Percentiles rank a stretch among this genome's conserved stretches.
Conservation (phyloP, 768 basidiomycete genomes). For the Mycena kentingensis region DNA sequence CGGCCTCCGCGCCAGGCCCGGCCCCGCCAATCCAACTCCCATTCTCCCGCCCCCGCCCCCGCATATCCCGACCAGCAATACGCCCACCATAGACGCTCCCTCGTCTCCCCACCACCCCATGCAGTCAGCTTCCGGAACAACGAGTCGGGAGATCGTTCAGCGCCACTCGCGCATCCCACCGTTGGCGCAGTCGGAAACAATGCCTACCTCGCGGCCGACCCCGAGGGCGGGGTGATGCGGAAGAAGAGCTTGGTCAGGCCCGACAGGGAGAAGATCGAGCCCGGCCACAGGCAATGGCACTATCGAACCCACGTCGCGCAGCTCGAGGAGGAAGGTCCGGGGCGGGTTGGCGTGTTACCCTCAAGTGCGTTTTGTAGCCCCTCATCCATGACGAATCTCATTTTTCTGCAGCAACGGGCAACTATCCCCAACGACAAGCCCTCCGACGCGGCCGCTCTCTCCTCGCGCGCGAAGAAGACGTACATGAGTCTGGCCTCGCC, state of each 20-base stretch:
- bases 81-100: conserved; percentile 30
- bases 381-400: conserved; percentile 6
- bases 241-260: conserved; percentile 93
- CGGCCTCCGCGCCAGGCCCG: conserved; percentile 59
- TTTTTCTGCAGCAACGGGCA: conserved; percentile 65
- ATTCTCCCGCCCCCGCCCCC: conserved; percentile 44
- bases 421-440: conserved; percentile 59
- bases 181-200: conserved; percentile 18
- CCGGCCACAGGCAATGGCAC: conserved; percentile 91
- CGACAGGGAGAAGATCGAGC: conserved; percentile 95
- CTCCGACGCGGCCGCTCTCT: conserved; percentile 88
- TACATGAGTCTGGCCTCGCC: conserved; percentile 89
- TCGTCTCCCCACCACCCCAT: conserved; percentile 36
- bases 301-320: conserved; percentile 87
- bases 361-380: conserved; percentile 62
- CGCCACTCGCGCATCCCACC: conserved; percentile 53
- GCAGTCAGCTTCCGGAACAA: conserved; percentile 69
- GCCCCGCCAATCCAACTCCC: conserved; percentile 41
- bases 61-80: conserved; percentile 35
- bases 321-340: conserved; percentile 67
- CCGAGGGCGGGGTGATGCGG: conserved; percentile 58
- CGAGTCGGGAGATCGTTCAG: conserved; percentile 71
- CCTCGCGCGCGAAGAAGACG: conserved; percentile 86
- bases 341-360: conserved; percentile 69
- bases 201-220: conserved; percentile 32